Evolutionary conservation across 192 early-diverging fungal genomes (phyloP), one percentile per base, ranked within the genome.

Genomic region (Coemansia sp.): DNA sequence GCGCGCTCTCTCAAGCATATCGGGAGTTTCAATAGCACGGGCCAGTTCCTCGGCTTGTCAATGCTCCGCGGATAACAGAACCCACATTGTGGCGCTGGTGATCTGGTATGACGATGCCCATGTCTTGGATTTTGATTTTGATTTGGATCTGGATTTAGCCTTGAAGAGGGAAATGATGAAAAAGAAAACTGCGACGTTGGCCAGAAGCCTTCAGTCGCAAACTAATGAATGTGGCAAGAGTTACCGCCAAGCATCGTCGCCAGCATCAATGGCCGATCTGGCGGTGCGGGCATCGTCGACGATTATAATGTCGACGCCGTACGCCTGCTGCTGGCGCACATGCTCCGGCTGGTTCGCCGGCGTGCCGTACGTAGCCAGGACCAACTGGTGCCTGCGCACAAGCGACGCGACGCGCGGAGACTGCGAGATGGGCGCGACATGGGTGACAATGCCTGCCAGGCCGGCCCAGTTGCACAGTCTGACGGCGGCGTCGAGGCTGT

Each of bases 281-380:
- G 87, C 84, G 33, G 83, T 80, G 40, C 83, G 69, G 29, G 88
- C 85, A 32, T 85, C 84, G 67, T 91, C 86, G 32, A 90, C 89
- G 73, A 96, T 96, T 5, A 96, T 89, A 11, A 90, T 89, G 76
- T 96, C 93, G 5, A 96, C 92, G 40, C 90, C 92, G 71, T 86
- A 88, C n/a, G 73, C 69, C 63, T 85, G 79, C 82, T 96, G 94
- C 58, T 88, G 67, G 62, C 78, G 85, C 8, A 86, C 90, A 66
- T 89, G 87, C 49, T 77, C 80, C 3, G 87, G 86, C 57, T 87
- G 78, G 67, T 94, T 93, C 66, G 94, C 94, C 42, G 84, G 82
- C n/a, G 74, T 78, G 33, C 94, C 94, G 71, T 94, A 96, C 1
- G 93, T 94, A 42, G 90, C 91, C 40, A 94, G 78, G 45, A 87